Base-by-base conservation (phyloP, 345 rosid genomes). In the Eucalyptus erythrocorys region DNA sequence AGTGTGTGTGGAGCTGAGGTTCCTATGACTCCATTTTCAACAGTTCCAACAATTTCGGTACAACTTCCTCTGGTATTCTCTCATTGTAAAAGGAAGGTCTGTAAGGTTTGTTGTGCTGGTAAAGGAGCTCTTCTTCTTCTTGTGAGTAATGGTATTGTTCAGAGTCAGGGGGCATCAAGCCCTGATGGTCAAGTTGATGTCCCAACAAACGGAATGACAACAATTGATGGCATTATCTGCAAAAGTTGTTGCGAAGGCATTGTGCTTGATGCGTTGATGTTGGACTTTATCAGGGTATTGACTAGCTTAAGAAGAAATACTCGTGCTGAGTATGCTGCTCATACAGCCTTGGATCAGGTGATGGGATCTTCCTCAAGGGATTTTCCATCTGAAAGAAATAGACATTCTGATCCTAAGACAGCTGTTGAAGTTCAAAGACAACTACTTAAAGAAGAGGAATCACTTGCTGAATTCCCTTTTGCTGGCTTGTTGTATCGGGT, bases 391-490 rank as follows among this genome's bases (percentile, higher is more conserved):
- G 93, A 89, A 85, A 91, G 87, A 90, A 91, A 85, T 87, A 93
- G 89, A 71, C 86, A 92, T 90, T 92, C 91, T 90, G 91, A 90
- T 86, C 48, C 89, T 87, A 89, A 53, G 85, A 87, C 27, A 89
- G 88, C 93, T 89, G 87, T n/a, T 80, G 92, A 88, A 87, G 88
- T 88, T 88, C 89, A 91, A 71, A 94, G 89, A 40, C 92, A 93
- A 90, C 88, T 98, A 89, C 92, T 94, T 53, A 93, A 92, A 88
- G 95, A 92, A 88, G 95, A 95, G 91, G 96, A 95, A 90, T 96
- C 99, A 64, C 95, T 98, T 49, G 98, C 98, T 89, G 99, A 97
- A 93, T 98, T 98, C 91, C 99, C 99, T 84, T 94, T 87, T 87
- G 97, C 98, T 84, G 93, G 98, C 93, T 95, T 96, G 91, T 92